Conservation (phyloP, 305 asterid genomes). For the Ilex paraguariensis region DNA sequence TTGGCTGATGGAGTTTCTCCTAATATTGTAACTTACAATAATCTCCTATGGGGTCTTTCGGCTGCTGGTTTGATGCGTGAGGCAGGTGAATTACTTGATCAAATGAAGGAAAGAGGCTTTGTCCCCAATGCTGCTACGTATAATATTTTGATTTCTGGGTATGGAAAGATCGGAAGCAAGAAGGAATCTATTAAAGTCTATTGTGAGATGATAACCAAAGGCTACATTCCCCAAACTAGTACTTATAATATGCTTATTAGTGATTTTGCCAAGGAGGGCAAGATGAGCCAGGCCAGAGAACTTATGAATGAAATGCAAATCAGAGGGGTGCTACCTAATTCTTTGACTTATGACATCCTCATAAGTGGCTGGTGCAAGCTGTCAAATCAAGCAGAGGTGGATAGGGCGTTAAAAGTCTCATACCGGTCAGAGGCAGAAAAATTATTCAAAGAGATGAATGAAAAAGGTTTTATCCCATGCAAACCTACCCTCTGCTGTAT, state of each 20-base stretch:
- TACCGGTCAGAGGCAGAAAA: slow-evolving; percentile 61
- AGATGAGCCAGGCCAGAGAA: slow-evolving; percentile 86
- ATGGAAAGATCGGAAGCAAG: slow-evolving; percentile 66
- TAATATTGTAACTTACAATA: slow-evolving; percentile 57
- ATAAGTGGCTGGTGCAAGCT: slow-evolving; percentile 76
- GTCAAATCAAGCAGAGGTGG: slow-evolving; percentile 33
- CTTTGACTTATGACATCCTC: slow-evolving; percentile 77
- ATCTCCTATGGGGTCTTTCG: slow-evolving; percentile 60
- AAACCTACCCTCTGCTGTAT: slow-evolving; percentile 54
- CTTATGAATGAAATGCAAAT: slow-evolving; percentile 74
- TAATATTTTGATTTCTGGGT: slow-evolving; percentile 63
- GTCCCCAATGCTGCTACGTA: slow-evolving; percentile 56
- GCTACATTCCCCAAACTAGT: slow-evolving; percentile 67
- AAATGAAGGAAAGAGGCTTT: slow-evolving; percentile 57
- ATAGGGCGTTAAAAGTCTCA: slow-evolving; percentile 37
- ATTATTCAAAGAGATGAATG: slow-evolving; percentile 70
- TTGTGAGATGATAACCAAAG: slow-evolving; percentile 83
- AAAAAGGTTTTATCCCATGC: slow-evolving; percentile 53
- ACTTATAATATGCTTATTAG: slow-evolving; percentile 66
- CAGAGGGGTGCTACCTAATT: slow-evolving; percentile 57
- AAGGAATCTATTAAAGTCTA: slow-evolving; percentile 72
- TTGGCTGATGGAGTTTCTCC: slow-evolving; percentile 58
- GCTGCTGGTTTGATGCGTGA: slow-evolving; percentile 42
- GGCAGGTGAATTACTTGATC: slow-evolving; percentile 41
- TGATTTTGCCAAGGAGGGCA: slow-evolving; percentile 74